These are phyloP conservation scores for Pythium myriotylum DNA, from an alignment of 352 stramenopile species.

Conservation along the genomic window DNA sequence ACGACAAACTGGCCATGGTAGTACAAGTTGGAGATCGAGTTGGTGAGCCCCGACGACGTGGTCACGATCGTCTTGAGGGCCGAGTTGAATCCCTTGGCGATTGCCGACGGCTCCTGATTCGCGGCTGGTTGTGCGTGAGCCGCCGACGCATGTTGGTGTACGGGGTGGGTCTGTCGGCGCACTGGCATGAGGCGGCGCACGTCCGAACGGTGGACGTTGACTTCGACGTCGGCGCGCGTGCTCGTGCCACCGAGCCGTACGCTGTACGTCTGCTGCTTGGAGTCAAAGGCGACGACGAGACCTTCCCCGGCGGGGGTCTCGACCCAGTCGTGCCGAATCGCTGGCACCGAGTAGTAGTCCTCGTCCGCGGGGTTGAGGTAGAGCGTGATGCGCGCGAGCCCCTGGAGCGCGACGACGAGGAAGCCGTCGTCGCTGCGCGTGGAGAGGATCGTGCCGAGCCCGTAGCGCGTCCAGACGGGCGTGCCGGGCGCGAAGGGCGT, in stretches of 20 bases:
- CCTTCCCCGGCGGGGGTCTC: constrained; percentile 59
- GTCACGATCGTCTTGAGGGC: constrained; percentile 62
- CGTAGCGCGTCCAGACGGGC: constrained; percentile 63
- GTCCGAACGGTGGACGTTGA: constrained; percentile 47
- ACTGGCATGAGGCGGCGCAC: constrained; percentile 19
- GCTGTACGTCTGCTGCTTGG: constrained; percentile 52
- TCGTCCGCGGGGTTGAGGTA: constrained; percentile 42
- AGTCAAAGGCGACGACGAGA: constrained; percentile 53
- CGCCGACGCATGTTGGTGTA: neutral
- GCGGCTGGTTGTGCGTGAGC: constrained; percentile 6
- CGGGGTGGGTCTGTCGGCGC: constrained; percentile 29
- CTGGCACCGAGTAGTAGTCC: constrained; percentile 55
- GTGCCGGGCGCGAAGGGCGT: constrained; percentile 38
- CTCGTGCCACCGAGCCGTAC: constrained; percentile 43
- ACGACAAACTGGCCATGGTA: constrained; percentile 75
- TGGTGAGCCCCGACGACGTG: constrained; percentile 53
- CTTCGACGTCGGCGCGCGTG: constrained; percentile 32
- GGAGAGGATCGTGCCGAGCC: constrained; percentile 59
- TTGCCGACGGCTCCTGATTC: constrained; percentile 33
- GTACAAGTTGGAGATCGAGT: constrained; percentile 68
- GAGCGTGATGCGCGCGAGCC: constrained; percentile 37
- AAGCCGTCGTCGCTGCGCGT: constrained; percentile 55
- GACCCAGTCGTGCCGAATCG: constrained; percentile 58
- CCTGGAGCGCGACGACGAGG: constrained; percentile 53
- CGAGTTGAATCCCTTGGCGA: constrained; percentile 48